Conservation (phyloP, 2,329 filamentous ascomycete genomes). For the Trichoderma afroharzianum region DNA sequence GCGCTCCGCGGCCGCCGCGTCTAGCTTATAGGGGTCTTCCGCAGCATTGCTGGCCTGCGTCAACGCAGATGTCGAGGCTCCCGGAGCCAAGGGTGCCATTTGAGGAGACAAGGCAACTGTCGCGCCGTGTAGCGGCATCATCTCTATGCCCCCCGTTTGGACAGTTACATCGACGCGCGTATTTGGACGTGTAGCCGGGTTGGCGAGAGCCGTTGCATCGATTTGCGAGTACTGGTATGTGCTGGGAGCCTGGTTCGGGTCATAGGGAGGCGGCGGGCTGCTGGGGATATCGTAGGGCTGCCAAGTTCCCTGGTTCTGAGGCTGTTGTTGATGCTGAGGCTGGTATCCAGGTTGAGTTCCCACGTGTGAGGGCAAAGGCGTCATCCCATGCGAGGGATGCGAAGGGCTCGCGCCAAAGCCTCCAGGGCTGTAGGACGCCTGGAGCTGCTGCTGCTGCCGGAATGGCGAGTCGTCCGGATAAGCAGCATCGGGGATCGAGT, state of each 20-base stretch:
- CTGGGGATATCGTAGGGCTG: slow-evolving; percentile 19
- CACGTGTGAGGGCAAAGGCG: neutral
- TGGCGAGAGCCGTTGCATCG: slow-evolving; percentile 8
- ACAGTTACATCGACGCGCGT: neutral
- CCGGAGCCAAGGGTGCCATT: neutral
- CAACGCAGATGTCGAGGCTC: slow-evolving; percentile 19
- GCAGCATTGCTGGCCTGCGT: neutral
- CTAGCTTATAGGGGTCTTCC: slow-evolving; percentile 22
- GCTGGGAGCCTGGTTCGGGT: slow-evolving; percentile 25
- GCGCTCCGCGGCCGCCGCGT: slow-evolving; percentile 24
- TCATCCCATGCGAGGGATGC: neutral
- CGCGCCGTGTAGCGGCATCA: slow-evolving; percentile 9
- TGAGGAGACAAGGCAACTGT: neutral
- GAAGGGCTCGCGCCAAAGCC: neutral
- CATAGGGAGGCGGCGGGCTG: slow-evolving; percentile 29
- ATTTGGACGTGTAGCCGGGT: neutral
- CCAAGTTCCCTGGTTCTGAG: slow-evolving; percentile 9
- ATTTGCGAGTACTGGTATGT: slow-evolving; percentile 20
- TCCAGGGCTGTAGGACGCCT: neutral
- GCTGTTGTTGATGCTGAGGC: neutral
- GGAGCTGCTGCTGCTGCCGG: slow-evolving; percentile 20
- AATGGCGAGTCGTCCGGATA: slow-evolving; percentile 30
- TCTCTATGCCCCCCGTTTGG: neutral
- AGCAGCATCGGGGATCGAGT: slow-evolving; percentile 30
- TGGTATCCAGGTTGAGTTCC: neutral